phyloP scores from a whole-genome alignment of 2,329 filamentous ascomycete species.

The Cercospora berteroae region DNA sequence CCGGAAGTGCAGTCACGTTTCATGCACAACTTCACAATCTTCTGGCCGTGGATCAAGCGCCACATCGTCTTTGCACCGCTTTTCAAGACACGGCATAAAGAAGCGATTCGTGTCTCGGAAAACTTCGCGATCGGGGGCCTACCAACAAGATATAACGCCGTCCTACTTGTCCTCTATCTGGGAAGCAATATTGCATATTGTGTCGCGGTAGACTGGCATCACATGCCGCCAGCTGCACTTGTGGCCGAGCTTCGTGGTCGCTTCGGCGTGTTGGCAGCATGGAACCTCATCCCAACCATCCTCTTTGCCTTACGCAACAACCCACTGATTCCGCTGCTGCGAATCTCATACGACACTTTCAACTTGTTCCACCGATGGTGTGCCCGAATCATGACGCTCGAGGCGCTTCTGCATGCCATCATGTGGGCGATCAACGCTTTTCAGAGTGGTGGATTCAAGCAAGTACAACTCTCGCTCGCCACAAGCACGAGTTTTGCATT shows the following conservation, averaged over 20 bases:
- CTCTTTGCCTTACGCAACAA: conserved; percentile 51
- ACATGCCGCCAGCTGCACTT: conserved; percentile 80
- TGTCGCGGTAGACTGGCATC: conserved; percentile 64
- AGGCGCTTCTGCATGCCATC: conserved; percentile 50
- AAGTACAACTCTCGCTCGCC: neutral
- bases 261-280: neutral
- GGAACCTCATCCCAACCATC: neutral
- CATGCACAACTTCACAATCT: conserved; percentile 44
- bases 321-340: conserved; percentile 74
- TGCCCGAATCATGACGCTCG: conserved; percentile 68
- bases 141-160: conserved; percentile 72
- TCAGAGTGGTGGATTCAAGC: neutral
- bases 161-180: conserved; percentile 66
- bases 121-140: conserved; percentile 67
- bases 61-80: conserved; percentile 69
- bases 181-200: conserved; percentile 75
- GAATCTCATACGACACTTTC: conserved; percentile 93
- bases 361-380: conserved; percentile 86
- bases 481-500: neutral
- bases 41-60: conserved; percentile 60
- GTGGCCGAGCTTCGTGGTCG: neutral
- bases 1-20: conserved; percentile 46
- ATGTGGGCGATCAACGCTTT: neutral
- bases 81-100: conserved; percentile 72
- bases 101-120: conserved; percentile 54